A percentile compares a stretch with the other conserved stretches of the same genome.
These are phyloP conservation scores for Trichoderma polysporum DNA, from an alignment of 2,329 filamentous ascomycete species.

Conservation along the genomic window DNA sequence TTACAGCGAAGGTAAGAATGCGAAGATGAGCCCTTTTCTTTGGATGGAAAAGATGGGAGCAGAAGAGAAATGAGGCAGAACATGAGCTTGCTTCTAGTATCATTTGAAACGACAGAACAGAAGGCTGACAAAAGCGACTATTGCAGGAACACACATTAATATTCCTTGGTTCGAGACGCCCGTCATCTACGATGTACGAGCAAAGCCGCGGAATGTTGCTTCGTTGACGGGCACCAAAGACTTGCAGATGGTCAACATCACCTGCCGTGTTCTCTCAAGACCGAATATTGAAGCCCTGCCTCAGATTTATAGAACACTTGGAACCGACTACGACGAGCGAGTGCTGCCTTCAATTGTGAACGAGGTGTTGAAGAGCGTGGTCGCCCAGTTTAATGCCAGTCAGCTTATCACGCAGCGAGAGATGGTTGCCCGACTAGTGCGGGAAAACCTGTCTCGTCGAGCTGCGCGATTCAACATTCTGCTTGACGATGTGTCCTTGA, in stretches of 20 bases:
- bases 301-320: constrained; percentile 95
- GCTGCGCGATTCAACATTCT: constrained; percentile 97
- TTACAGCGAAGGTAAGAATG: constrained; percentile 75
- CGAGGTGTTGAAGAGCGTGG: constrained; percentile 97
- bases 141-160: constrained; percentile 82
- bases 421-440: constrained; percentile 86
- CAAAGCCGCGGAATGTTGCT: constrained; percentile 93
- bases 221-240: constrained; percentile 98
- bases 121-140: constrained; percentile 21
- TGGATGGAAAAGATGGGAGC: background rate
- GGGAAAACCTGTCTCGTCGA: constrained; percentile 87
- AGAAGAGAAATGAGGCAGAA: background rate
- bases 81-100: background rate
- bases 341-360: constrained; percentile 97
- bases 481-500: constrained; percentile 94
- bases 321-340: constrained; percentile 94
- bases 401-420: constrained; percentile 99
- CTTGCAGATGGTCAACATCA: constrained; percentile 99
- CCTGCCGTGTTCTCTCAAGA: constrained; percentile 94
- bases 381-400: constrained; percentile 97
- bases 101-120: background rate
- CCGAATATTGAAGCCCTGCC: constrained; percentile 86
- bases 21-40: background rate
- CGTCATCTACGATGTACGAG: constrained; percentile 95
- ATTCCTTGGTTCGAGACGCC: constrained; percentile 98